phyloP scores from a whole-genome alignment of 2,329 filamentous ascomycete species.

The Onygenales sp. region DNA sequence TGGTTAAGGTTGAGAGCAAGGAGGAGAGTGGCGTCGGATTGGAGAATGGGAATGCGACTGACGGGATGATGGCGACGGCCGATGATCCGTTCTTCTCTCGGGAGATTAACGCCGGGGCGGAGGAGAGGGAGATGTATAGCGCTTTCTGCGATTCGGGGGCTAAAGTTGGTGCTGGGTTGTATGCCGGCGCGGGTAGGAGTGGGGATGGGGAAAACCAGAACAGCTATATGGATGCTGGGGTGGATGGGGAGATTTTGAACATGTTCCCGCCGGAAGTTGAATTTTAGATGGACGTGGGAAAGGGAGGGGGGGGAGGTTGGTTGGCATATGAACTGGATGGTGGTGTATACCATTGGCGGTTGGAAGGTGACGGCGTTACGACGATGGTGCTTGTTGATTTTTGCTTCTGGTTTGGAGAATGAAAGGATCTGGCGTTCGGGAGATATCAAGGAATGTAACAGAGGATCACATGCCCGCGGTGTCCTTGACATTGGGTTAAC shows the following conservation, averaged over 20 bases:
- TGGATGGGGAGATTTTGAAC: not conserved
- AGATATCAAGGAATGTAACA: too few relatives aligned
- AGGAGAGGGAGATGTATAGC: conserved; percentile 4
- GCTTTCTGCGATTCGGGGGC: conserved; percentile 8
- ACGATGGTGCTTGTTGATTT: not conserved
- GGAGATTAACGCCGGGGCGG: not conserved
- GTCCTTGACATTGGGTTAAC: too few relatives aligned
- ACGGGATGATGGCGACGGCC: not conserved
- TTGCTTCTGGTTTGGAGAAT: not conserved
- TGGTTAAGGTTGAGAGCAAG: not conserved
- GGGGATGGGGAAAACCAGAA: not conserved
- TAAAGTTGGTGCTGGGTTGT: not conserved
- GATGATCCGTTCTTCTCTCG: conserved; percentile 8
- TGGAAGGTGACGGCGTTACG: too few relatives aligned
- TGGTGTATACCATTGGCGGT: too few relatives aligned
- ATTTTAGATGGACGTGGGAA: not conserved
- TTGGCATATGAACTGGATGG: too few relatives aligned
- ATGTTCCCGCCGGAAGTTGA: not conserved
- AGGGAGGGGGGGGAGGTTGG: not conserved
- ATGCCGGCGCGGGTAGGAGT: not conserved
- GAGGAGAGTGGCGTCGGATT: not conserved
- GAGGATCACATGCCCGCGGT: too few relatives aligned
- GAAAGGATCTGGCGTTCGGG: too few relatives aligned
- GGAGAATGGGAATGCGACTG: not conserved
- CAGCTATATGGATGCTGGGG: not conserved